phyloP scores from a whole-genome alignment of 176 grass and related monocot species.

The Puya raimondii region DNA sequence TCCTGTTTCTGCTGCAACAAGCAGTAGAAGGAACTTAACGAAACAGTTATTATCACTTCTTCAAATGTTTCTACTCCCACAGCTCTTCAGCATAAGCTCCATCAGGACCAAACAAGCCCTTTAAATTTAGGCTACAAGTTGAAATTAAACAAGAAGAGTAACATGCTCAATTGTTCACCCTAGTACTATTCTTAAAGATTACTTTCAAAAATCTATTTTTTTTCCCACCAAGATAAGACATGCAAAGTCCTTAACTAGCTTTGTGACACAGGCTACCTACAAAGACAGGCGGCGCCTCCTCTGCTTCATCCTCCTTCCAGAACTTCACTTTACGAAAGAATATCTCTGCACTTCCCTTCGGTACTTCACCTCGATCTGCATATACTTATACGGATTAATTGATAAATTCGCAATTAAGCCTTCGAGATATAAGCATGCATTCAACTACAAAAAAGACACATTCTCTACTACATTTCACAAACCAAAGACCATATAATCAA shows the following conservation, averaged over 20 bases:
- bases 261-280: slow-evolving; percentile 36
- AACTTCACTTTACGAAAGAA: slow-evolving; percentile 99
- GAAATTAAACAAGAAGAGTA: too few relatives aligned
- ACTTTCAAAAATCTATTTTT: not conserved
- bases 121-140: too few relatives aligned
- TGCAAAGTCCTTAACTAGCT: not conserved
- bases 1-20: too few relatives aligned
- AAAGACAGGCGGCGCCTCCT: slow-evolving; percentile 95
- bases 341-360: slow-evolving; percentile 97
- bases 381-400: not conserved
- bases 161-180: not conserved
- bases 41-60: too few relatives aligned
- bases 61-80: too few relatives aligned
- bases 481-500: too few relatives aligned
- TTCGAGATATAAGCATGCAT: too few relatives aligned
- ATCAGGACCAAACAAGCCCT: too few relatives aligned
- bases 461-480: too few relatives aligned
- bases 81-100: too few relatives aligned
- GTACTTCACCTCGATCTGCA: slow-evolving; percentile 94
- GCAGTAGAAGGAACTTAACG: too few relatives aligned
- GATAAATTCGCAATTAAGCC: too few relatives aligned
- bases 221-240: not conserved
- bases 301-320: slow-evolving; percentile 97
- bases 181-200: not conserved
- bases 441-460: not conserved